Evolutionary conservation across 1,284 basidiomycete genomes (phyloP).

Genomic region (Boletellus deceptivus): DNA sequence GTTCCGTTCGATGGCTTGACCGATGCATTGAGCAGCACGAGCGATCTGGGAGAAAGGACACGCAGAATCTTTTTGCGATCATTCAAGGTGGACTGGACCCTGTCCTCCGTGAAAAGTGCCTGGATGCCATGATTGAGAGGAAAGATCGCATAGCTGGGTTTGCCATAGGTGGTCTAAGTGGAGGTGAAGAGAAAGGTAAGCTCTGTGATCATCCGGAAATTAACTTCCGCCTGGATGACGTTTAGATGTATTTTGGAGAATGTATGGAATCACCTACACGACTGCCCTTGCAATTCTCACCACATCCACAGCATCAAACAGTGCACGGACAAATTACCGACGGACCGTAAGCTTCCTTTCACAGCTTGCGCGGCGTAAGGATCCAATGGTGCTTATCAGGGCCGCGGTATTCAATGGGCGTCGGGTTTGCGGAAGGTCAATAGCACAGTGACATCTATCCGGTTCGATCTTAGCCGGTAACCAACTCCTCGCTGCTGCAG

Average conservation of each 20-base stretch:
- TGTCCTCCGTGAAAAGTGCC: constrained; percentile 65
- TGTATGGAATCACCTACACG: constrained; percentile 47
- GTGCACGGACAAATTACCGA: constrained; percentile 71
- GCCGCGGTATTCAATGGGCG: constrained; percentile 84
- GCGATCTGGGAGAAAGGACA: constrained; percentile 55
- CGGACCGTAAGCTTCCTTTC: constrained; percentile 55
- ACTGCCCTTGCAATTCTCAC: constrained; percentile 15
- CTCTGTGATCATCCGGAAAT: constrained; percentile 6
- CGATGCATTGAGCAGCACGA: constrained; percentile 76
- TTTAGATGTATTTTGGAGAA: constrained; percentile 77
- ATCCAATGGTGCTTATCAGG: constrained; percentile 40
- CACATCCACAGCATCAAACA: constrained; percentile 61
- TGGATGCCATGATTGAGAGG: constrained; percentile 77
- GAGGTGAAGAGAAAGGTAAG: constrained; percentile 83
- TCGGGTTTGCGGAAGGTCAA: constrained; percentile 84
- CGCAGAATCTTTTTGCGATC: constrained; percentile 84
- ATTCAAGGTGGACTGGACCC: constrained; percentile 80
- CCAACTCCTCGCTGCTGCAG: constrained; percentile 37
- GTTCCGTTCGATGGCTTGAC: constrained; percentile 83
- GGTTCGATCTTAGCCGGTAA: not conserved
- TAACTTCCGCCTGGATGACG: constrained; percentile 3
- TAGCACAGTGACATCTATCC: not conserved
- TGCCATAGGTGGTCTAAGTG: constrained; percentile 81
- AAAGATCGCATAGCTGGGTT: constrained; percentile 73
- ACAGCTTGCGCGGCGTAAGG: not conserved